These are phyloP conservation scores for Oxyria digyna DNA, from an alignment of 148 eudicot species.

Conservation along the genomic window DNA sequence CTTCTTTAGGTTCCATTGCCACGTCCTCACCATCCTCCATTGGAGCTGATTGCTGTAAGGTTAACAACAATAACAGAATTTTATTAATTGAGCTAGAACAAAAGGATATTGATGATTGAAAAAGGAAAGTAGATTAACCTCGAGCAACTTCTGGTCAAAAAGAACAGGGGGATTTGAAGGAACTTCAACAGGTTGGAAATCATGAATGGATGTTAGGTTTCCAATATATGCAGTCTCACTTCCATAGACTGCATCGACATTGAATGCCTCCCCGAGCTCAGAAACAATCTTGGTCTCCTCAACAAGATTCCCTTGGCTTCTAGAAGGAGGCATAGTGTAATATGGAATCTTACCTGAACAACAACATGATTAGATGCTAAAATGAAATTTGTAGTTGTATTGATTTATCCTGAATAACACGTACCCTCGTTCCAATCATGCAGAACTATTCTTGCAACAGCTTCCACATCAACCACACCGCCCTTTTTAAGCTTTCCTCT, in stretches of 20 bases:
- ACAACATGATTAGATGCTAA: neutral
- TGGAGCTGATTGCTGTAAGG: too few relatives aligned
- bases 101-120: neutral
- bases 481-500: slow-evolving; percentile 95
- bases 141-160: slow-evolving; percentile 65
- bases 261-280: slow-evolving; percentile 81
- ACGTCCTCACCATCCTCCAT: slow-evolving; percentile 30
- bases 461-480: slow-evolving; percentile 66
- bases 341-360: slow-evolving; percentile 83
- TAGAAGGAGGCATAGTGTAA: slow-evolving; percentile 80
- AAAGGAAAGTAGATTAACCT: slow-evolving; percentile 34
- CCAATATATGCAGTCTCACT: slow-evolving; percentile 73
- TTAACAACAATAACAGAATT: too few relatives aligned
- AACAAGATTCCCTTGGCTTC: slow-evolving; percentile 50
- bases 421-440: slow-evolving; percentile 97
- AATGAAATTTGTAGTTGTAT: too few relatives aligned
- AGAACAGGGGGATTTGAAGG: slow-evolving; percentile 57
- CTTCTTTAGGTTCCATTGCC: slow-evolving; percentile 50
- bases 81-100: neutral
- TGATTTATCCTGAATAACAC: too few relatives aligned
- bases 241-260: slow-evolving; percentile 74
- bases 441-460: slow-evolving; percentile 84
- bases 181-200: slow-evolving; percentile 69
- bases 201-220: slow-evolving; percentile 69
- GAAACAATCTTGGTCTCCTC: slow-evolving; percentile 60